A percentile compares a stretch with the other conserved stretches of the same genome.
Evolutionary conservation across 1,139 yeast genomes (phyloP).

Genomic region (Yamadazyma friedrichii): DNA sequence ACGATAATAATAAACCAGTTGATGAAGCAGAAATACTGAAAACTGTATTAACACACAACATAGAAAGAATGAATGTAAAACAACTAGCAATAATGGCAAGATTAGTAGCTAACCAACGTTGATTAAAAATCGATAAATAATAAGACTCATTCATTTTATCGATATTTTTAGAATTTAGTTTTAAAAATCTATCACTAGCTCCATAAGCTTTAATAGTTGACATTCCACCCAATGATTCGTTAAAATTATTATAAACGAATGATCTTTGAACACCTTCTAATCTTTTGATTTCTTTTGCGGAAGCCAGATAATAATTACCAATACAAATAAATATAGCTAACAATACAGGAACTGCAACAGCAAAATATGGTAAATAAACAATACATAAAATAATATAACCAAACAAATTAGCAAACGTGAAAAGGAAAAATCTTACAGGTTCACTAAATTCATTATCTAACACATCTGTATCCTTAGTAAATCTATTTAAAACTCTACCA

Average conservation of each 20-base stretch:
- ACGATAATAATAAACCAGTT: slow-evolving; percentile 70
- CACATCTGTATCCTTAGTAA: slow-evolving; percentile 82
- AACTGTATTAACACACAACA: slow-evolving; percentile 65
- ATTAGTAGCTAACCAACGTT: slow-evolving; percentile 76
- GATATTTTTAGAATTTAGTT: slow-evolving; percentile 47
- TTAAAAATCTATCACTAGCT: slow-evolving; percentile 49
- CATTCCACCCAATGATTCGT: slow-evolving; percentile 74
- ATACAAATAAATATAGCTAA: slow-evolving; percentile 31
- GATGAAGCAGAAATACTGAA: slow-evolving; percentile 65
- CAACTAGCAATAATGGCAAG: slow-evolving; percentile 56
- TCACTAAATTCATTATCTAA: slow-evolving; percentile 75
- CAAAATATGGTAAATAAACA: slow-evolving; percentile 67
- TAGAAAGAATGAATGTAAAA: slow-evolving; percentile 48
- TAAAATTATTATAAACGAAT: slow-evolving; percentile 70
- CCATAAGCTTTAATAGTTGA: slow-evolving; percentile 67
- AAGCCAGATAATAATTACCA: slow-evolving; percentile 59
- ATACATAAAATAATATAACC: slow-evolving; percentile 71
- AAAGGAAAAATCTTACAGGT: slow-evolving; percentile 47
- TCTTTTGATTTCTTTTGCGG: slow-evolving; percentile 75
- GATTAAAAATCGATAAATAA: slow-evolving; percentile 63
- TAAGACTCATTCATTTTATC: slow-evolving; percentile 75
- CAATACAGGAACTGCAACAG: slow-evolving; percentile 45
- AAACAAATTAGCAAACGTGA: slow-evolving; percentile 50
- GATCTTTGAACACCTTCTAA: slow-evolving; percentile 78
- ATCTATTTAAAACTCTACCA: slow-evolving; percentile 60